These are phyloP conservation scores for Nemania serpens DNA, from an alignment of 2,329 filamentous ascomycete species.

Conservation along the genomic window DNA sequence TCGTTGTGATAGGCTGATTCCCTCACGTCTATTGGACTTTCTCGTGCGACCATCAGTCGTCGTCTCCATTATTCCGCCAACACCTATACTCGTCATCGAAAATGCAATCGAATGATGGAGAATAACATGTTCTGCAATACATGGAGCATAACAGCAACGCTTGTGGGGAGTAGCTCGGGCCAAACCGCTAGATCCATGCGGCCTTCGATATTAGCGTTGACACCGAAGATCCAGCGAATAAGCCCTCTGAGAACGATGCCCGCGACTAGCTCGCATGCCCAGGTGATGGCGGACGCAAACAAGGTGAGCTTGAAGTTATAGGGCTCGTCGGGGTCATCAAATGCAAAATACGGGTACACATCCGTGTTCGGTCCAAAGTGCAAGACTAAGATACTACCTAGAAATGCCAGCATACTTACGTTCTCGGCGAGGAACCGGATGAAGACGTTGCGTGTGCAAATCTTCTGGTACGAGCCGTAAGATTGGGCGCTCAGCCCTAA, in stretches of 20 bases:
- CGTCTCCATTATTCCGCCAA: conserved; percentile 1
- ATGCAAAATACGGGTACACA: conserved; percentile 72
- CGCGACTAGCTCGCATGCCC: conserved; percentile 68
- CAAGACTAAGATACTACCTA: conserved; percentile 67
- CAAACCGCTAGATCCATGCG: conserved; percentile 67
- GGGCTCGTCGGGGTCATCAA: conserved; percentile 53
- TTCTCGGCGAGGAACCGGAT: conserved; percentile 71
- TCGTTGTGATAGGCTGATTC: conserved; percentile 13
- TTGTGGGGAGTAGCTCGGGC: conserved; percentile 70
- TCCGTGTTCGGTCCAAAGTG: conserved; percentile 70
- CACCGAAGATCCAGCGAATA: conserved; percentile 61
- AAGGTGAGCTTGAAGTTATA: conserved; percentile 70
- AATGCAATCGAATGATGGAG: conserved; percentile 68
- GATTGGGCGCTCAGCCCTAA: conserved; percentile 62
- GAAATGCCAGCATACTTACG: conserved; percentile 69
- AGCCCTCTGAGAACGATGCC: conserved; percentile 63
- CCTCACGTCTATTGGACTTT: background rate
- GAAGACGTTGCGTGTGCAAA: conserved; percentile 68
- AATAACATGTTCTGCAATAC: conserved; percentile 75
- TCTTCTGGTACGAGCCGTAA: conserved; percentile 68
- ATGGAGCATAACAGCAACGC: conserved; percentile 68
- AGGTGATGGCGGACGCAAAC: conserved; percentile 66
- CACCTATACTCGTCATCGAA: conserved; percentile 43
- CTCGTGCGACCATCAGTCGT: conserved; percentile 13
- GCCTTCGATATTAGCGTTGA: conserved; percentile 68